phyloP scores from a whole-genome alignment of 1,139 yeast genomes.

The Magnusiomyces suaveolens region DNA sequence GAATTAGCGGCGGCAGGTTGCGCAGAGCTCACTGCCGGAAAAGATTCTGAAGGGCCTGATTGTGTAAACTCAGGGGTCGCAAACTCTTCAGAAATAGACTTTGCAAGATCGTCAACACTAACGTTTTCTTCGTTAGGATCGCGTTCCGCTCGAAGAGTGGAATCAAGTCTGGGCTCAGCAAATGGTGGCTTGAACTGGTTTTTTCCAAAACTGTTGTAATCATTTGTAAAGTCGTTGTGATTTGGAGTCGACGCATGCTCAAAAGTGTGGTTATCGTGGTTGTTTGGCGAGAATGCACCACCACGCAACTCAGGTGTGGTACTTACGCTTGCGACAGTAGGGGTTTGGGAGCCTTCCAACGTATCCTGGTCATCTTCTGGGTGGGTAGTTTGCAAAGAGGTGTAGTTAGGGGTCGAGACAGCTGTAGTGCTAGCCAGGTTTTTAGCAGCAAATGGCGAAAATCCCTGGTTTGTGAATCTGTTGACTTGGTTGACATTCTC shows the following conservation, averaged over 20 bases:
- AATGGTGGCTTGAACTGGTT: not conserved
- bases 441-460: not conserved
- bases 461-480: not conserved
- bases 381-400: not conserved
- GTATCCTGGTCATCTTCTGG: not conserved
- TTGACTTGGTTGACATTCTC: not conserved
- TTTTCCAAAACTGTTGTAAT: not conserved
- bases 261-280: not conserved
- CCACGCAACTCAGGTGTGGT: not conserved
- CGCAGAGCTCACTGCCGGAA: not conserved
- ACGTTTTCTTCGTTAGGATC: not conserved
- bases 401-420: not conserved
- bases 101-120: constrained; percentile 1
- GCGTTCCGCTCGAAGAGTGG: not conserved
- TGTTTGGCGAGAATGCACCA: not conserved
- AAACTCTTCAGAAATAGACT: constrained; percentile 4
- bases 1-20: not conserved
- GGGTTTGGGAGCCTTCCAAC: not conserved
- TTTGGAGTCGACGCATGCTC: not conserved
- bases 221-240: not conserved
- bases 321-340: not conserved
- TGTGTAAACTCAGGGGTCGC: constrained; percentile 1
- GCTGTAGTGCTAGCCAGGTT: not conserved
- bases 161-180: not conserved
- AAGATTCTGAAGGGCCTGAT: not conserved